These are phyloP conservation scores for Atkinsonella texensis DNA, from an alignment of 2,329 filamentous ascomycete genomes.

Conservation along the genomic window DNA sequence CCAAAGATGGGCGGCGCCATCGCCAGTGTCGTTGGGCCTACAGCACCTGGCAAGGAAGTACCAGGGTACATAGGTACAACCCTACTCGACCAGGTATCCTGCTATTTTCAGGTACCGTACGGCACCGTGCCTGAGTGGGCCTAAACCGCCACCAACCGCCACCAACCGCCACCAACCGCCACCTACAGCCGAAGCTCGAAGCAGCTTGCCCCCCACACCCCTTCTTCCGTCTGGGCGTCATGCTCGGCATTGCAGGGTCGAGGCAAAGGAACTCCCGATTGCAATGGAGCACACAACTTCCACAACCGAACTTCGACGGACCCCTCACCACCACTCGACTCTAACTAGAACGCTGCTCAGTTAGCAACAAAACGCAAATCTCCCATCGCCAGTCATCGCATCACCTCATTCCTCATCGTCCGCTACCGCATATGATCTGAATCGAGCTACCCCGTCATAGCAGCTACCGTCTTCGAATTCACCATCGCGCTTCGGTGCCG, in stretches of 20 bases:
- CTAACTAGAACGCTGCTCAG: background rate
- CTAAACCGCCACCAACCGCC: no score
- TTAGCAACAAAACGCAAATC: background rate
- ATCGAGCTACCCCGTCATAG: background rate
- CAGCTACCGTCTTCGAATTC: background rate
- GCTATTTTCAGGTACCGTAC: background rate
- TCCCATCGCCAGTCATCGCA: background rate
- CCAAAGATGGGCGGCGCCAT: no score
- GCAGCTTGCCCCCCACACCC: background rate
- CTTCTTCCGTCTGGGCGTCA: background rate
- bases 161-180: no score
- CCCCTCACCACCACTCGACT: background rate
- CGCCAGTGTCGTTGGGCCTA: no score
- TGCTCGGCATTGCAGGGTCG: background rate
- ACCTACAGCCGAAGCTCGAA: background rate
- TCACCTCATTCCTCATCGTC: background rate
- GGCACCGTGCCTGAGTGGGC: background rate
- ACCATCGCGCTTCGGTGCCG: slow-evolving; percentile 5
- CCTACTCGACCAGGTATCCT: no score
- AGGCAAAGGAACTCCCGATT: no score
- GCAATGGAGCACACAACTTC: background rate
- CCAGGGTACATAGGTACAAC: no score
- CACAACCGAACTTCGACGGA: background rate
- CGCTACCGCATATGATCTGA: background rate
- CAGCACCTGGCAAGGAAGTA: no score